Conservation (phyloP, 331 rosid species). For the Stylosanthes scabra region DNA sequence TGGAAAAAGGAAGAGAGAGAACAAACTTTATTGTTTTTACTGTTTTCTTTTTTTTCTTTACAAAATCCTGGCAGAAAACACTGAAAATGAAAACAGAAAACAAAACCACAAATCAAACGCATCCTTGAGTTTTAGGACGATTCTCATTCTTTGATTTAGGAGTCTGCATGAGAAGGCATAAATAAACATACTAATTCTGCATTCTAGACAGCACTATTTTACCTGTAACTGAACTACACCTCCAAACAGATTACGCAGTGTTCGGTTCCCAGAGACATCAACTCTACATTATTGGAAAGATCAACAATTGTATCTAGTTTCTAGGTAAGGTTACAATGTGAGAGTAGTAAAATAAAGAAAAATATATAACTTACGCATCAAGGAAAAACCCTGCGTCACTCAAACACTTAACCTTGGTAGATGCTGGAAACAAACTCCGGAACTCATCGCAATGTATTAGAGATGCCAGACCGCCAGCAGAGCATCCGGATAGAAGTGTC, state of each 20-base stretch:
- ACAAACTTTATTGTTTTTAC: too few species aligned
- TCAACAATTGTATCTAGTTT: slow-evolving; percentile 30
- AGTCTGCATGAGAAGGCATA: neutral
- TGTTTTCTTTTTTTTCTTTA: too few species aligned
- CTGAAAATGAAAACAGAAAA: too few species aligned
- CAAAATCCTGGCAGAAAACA: too few species aligned
- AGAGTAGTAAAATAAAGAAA: slow-evolving; percentile 32
- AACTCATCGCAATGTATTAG: slow-evolving; percentile 91
- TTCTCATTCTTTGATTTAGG: neutral
- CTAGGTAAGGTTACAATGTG: slow-evolving; percentile 13
- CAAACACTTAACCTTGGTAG: slow-evolving; percentile 80
- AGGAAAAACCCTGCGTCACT: slow-evolving; percentile 91
- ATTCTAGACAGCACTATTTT: neutral
- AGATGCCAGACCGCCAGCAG: slow-evolving; percentile 93
- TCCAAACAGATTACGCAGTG: slow-evolving; percentile 67
- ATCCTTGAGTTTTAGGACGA: neutral
- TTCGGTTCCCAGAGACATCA: slow-evolving; percentile 83
- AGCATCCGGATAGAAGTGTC: slow-evolving; percentile 95
- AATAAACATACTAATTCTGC: neutral
- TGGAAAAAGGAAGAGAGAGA: too few species aligned
- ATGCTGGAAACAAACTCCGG: slow-evolving; percentile 53
- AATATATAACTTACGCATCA: slow-evolving; percentile 66
- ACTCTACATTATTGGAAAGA: slow-evolving; percentile 53
- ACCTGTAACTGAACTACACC: slow-evolving; percentile 93
- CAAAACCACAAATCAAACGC: too few species aligned